Evolutionary conservation across 1,284 basidiomycete genomes (phyloP), one percentile per base, ranked within the genome.

Genomic region (Cutaneotrichosporon sp.): DNA sequence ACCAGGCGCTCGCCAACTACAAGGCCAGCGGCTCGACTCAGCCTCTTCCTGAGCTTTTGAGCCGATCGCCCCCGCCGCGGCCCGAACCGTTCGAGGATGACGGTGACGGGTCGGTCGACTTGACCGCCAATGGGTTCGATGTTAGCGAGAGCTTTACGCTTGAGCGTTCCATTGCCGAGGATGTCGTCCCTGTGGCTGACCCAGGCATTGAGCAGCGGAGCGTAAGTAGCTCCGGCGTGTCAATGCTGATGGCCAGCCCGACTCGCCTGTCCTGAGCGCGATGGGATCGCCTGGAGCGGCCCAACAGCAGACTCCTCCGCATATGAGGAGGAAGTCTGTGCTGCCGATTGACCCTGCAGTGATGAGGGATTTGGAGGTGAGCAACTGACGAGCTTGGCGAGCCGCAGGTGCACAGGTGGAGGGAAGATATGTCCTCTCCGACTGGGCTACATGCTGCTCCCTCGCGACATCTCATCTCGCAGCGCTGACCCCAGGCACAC

Each of bases 161-260:
- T 60, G 88, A 90, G 65, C 84, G 89, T 65, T 83, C 81, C 58
- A 67, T 74, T 10, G 87, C 86, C 24, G 84, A 91, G 52, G 89
- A 92, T 71, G 78, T 86, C 54, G 87, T 92, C 29, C 90, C 90
- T 22, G 85, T 87, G 79, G 89, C 90, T 41, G 89, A 92, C 75
- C 88, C 88, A 51, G 88, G 86, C 46, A 74, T 90, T 60, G 88
- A 90, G 33, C 53, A 60, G 51, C 59, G 67, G 81, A 56, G 83
- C 46, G 70, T 71, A 55, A 66, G 67, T 63, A 20, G 26, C 19
- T 20, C 42, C 22, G 14, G 19, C 22, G 31, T n/a, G 19, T 29
- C 26, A 43, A 27, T 31, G 29, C 42, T 43, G 16, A 46, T n/a
- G 32, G n/a, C 20, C 33, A 46, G 37, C 46, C 46, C 27, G 37